Base-by-base conservation (phyloP, 2,329 filamentous ascomycete species). In the Aspergillus sp. region DNA sequence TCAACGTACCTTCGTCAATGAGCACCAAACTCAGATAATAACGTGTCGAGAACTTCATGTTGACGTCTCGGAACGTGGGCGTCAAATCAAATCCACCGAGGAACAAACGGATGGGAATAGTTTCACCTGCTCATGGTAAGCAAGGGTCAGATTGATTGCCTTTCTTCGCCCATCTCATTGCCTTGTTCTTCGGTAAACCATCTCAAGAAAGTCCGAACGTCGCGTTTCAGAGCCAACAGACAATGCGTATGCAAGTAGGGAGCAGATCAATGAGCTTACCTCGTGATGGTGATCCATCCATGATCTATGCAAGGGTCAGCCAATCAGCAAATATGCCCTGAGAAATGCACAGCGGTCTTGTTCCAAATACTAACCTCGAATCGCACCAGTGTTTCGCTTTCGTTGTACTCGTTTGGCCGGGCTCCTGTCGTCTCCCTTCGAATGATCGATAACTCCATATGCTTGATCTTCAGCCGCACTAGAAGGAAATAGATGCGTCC, bases 361-460 rank as follows among this genome's bases (percentile, higher is more conserved):
- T 47, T 73, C 19, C n/a, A 46, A 43, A 47, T 64, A 69, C 77
- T 71, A 78, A 91, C 90, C 87, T 99, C 95, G 72, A 99, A 99
- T 67, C 96, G 88, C 60, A 99, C 95, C 70, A 99, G 81, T 3
- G 95, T 99, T 81, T 99, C 95, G 80, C 93, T 98, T 83, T 99
- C 96, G 76, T 99, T 99, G 81, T 99, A 99, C 79, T 99, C 96
- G 77, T 99, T 99, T 7, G 95, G 95, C 23, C 95, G 92, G 5
- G 93, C 92, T 59, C 96, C 95, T 0, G 95, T 99, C 2, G 95
- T 99, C 81, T 99, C 95, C 70, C 96, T 85, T 68, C 96, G 87
- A 77, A 99, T 99, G 72, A 99, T 99, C 68, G 92, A 97, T 65
- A 99, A 82, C 82, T 99, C 95, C 95, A 99, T 99, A 80, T 99